Conservation (phyloP, 805 yeast species). For the Cyberlindnera xishuangbannaensis region DNA sequence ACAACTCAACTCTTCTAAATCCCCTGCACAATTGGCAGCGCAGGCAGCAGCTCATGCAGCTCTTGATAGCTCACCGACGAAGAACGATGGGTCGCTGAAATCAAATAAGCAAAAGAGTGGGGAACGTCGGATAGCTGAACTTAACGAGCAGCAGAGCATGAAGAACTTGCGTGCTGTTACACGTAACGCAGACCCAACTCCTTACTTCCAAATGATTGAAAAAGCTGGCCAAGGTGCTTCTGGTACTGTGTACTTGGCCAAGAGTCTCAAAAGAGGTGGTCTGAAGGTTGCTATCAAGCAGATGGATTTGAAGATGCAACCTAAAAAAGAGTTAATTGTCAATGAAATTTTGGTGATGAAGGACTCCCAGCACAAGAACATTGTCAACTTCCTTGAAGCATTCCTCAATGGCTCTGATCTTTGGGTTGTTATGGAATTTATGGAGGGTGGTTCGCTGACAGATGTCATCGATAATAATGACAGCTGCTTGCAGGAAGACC, state of each 20-base stretch:
- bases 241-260: constrained; percentile 90
- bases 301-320: constrained; percentile 87
- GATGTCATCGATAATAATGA: constrained; percentile 91
- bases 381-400: constrained; percentile 91
- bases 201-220: constrained; percentile 67
- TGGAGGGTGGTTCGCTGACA: constrained; percentile 98
- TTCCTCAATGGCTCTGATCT: constrained; percentile 66
- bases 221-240: constrained; percentile 98
- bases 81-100: constrained; percentile 15
- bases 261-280: constrained; percentile 48
- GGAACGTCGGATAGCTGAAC: constrained; percentile 49
- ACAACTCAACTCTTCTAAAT: constrained; percentile 10
- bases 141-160: constrained; percentile 86
- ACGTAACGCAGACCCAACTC: constrained; percentile 78
- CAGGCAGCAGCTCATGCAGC: constrained; percentile 34
- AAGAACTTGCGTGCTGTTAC: constrained; percentile 79
- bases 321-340: constrained; percentile 89
- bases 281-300: constrained; percentile 91
- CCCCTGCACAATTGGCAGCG: constrained; percentile 22
- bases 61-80: constrained; percentile 20
- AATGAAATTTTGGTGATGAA: constrained; percentile 97
- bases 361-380: constrained; percentile 89
- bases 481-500: constrained; percentile 65
- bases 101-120: constrained; percentile 32
- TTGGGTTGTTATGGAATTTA: constrained; percentile 99